Evolutionary conservation across 2,329 filamentous ascomycete species (phyloP), one percentile per base, ranked within the genome.

Genomic region (Monascus ruber): DNA sequence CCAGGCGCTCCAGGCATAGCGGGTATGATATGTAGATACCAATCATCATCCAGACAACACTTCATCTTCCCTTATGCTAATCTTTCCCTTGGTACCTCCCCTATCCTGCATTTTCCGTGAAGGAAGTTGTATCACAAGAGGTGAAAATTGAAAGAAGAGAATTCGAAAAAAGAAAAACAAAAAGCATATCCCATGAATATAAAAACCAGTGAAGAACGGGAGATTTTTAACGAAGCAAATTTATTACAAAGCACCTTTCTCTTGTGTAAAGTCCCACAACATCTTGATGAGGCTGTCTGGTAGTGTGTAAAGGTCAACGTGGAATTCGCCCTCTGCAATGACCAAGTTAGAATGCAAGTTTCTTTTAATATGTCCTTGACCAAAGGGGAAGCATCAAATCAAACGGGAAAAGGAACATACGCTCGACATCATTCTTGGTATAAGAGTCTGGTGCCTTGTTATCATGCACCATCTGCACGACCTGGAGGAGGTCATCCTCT

Each of bases 401-500:
- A 34, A 28, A 28, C 32, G n/a, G n/a, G 40, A 43, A 26, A 41
- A 33, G 6, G 32, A 34, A 74, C 82, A 68, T 69, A 94, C 86
- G 83, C 56, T 98, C 91, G 42, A 95, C 77, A 63, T 98, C 93
- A 54, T 95, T 96, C 69, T 94, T 88, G 36, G 89, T 94, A 66
- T 94, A 96, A 1, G 89, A 95, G 47, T 94, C 87, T 5, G 85
- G 77, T 1, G 78, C 81, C 72, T 96, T 96, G 68, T 95, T 85
- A 66, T 98, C 91, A 63, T 96, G 91, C 46, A 98, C 89, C 77
- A 98, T 82, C 68, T 96, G 89, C 44, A 98, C 93, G 24, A 96
- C 86, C 51, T 91, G 85, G 45, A 98, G 72, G 33, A 98, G 70
- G 55, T 96, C 89, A 50, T 98, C 91, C 69, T 98, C 91, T 47